A percentile compares a stretch with the other conserved stretches of the same genome.
Evolutionary conservation across 495 filamentous ascomycete genomes (phyloP).

Genomic region (Tuber indicum): DNA sequence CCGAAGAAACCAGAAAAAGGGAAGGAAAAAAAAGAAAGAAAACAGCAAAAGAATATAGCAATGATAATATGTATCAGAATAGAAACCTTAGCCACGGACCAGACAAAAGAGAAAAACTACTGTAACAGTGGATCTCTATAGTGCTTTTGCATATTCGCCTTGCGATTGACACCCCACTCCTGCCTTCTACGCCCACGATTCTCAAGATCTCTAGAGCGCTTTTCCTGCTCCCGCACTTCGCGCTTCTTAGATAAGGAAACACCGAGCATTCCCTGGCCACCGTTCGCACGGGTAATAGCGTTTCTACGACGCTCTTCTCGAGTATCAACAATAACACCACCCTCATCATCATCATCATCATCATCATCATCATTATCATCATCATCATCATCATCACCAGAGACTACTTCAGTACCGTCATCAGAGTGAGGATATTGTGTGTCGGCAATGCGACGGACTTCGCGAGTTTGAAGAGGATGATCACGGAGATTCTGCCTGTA

Average conservation of each 20-base stretch:
- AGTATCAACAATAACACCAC: slow-evolving; percentile 39
- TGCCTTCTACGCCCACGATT: slow-evolving; percentile 55
- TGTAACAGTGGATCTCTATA: slow-evolving; percentile 55
- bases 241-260: slow-evolving; percentile 63
- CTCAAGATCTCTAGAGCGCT: slow-evolving; percentile 58
- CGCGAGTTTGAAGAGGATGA: slow-evolving; percentile 32
- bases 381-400: slow-evolving; percentile 30
- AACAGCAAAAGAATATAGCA: background rate
- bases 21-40: background rate
- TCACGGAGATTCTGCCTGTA: slow-evolving; percentile 76
- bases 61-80: slow-evolving; percentile 3
- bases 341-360: slow-evolving; percentile 36
- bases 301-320: slow-evolving; percentile 50
- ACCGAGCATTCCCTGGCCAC: slow-evolving; percentile 68
- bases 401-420: slow-evolving; percentile 49
- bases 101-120: slow-evolving; percentile 11
- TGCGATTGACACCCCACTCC: slow-evolving; percentile 58
- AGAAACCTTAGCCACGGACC: background rate
- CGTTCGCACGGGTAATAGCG: slow-evolving; percentile 61
- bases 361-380: slow-evolving; percentile 35
- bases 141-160: slow-evolving; percentile 67
- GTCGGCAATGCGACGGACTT: slow-evolving; percentile 36
- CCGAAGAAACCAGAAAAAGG: background rate
- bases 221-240: slow-evolving; percentile 57
- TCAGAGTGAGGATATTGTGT: slow-evolving; percentile 38